Evolutionary conservation across 129 eudicot species (phyloP), one percentile per base, ranked within the genome.

Genomic region (Flaveria brownii): DNA sequence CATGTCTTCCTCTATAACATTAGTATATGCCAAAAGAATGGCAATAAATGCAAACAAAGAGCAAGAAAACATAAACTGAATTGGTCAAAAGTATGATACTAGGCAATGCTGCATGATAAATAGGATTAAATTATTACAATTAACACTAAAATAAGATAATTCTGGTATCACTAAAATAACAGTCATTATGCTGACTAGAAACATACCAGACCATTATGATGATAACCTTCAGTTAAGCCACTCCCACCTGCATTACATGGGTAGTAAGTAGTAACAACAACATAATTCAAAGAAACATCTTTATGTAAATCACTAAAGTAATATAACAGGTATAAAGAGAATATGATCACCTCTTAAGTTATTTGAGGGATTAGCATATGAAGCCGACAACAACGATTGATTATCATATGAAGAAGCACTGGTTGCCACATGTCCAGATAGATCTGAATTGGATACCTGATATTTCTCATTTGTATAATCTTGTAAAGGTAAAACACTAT

Each of bases 401-500:
- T 42, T 46, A 88, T 62, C 82, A 64, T 78, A 83, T 43, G 68
- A 46, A 46, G 76, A 75, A 81, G 82, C 68, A 61, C 81, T 84
- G 66, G 65, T 71, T 59, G 84, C 83, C 47, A 82, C 68, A 69
- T 74, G 87, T 49, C 80, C 45, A 57, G 84, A 75, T 12, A 60
- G 5, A 63, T 86, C 91, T 73, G 93, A 85, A 70, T 73, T 22
- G 62, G 79, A 86, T 74, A 84, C 91, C 92, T 86, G 93, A 80
- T 82, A 77, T 61, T 85, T 84, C 97, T 94, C 97, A 89, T 84
- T 89, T 82, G 98, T 94, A 79, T 84, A 81, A 81, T 84, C 83
- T 86, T 88, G 98, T 94, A 94, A 91, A 94, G 98, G 98, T 66
- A 80, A 78, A 94, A 94, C 97, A 91, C 72, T 79, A 80, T 91